Evolutionary conservation across 371 early-diverging fungal genomes (phyloP).

Genomic region (Mucor lusitanicus): DNA sequence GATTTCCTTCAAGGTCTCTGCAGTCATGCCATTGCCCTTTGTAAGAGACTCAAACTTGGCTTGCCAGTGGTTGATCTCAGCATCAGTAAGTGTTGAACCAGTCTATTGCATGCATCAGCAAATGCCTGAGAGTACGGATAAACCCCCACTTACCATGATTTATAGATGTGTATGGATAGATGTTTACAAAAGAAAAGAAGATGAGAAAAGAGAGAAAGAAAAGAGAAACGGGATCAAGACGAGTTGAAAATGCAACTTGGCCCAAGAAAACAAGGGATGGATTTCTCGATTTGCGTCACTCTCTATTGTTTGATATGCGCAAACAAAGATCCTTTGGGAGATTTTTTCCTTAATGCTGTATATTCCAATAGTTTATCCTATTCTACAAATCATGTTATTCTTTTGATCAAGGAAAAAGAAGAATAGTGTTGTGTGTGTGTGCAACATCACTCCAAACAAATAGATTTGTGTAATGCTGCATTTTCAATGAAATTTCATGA

Average conservation of each 20-base stretch:
- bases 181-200: background rate
- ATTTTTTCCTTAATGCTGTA: background rate
- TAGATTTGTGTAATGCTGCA: background rate
- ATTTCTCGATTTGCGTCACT: constrained; percentile 5
- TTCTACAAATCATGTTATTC: constrained; percentile 9
- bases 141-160: constrained; percentile 10
- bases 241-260: constrained; percentile 11
- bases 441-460: constrained; percentile 17
- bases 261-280: background rate
- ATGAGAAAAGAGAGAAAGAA: background rate
- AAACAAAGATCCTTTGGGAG: constrained; percentile 5
- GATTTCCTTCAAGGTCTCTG: constrained; percentile 20
- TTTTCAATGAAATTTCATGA: background rate
- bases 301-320: background rate
- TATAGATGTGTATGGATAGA: background rate
- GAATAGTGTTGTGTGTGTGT: background rate
- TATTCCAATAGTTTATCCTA: background rate
- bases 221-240: background rate
- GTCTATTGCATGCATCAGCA: background rate
- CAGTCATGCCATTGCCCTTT: constrained; percentile 21
- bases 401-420: constrained; percentile 2
- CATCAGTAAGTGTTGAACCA: constrained; percentile 16
- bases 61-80: constrained; percentile 27
- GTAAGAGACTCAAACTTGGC: constrained; percentile 21
- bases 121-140: background rate